phyloP scores from a whole-genome alignment of 371 early-diverging fungal species.

The Rhizopus stolonifer region DNA sequence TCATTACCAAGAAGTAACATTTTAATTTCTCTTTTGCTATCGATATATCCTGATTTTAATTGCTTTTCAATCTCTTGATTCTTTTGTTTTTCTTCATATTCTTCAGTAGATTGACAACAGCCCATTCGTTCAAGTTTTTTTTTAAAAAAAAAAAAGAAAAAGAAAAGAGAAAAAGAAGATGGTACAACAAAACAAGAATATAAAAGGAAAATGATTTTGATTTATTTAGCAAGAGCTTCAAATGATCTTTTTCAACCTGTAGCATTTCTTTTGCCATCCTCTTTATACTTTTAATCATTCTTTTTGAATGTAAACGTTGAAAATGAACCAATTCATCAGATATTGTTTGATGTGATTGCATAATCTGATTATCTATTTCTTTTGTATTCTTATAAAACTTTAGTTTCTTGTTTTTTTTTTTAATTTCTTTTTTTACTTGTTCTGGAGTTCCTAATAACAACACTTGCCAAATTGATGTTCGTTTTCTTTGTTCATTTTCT shows the following conservation, averaged over 20 bases:
- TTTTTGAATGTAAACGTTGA: conserved; percentile 33
- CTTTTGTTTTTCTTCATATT: conserved; percentile 74
- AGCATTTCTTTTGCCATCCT: conserved; percentile 13
- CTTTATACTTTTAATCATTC: conserved; percentile 21
- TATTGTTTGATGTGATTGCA: conserved; percentile 42
- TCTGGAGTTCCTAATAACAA: conserved; percentile 29
- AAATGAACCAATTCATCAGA: conserved; percentile 50
- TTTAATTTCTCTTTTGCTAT: conserved; percentile 88
- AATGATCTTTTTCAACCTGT: conserved; percentile 20
- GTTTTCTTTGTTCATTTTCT: conserved; percentile 23
- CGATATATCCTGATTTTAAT: conserved; percentile 76
- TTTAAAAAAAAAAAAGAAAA: not conserved
- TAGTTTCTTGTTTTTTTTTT: conserved; percentile 43
- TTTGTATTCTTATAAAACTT: conserved; percentile 34
- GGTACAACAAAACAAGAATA: too few species aligned
- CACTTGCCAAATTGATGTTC: conserved; percentile 35
- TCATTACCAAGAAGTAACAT: conserved; percentile 87
- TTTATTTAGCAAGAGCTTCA: not conserved
- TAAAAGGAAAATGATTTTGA: not conserved
- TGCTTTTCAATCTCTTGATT: conserved; percentile 91
- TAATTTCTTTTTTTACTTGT: conserved; percentile 26
- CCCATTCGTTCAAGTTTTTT: conserved; percentile 67
- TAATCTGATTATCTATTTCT: conserved; percentile 35
- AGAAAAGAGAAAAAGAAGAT: conserved; percentile 1
- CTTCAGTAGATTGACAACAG: conserved; percentile 84